phyloP scores from a whole-genome alignment of 2,329 filamentous ascomycete species.

The Fusarium sarcochroum region DNA sequence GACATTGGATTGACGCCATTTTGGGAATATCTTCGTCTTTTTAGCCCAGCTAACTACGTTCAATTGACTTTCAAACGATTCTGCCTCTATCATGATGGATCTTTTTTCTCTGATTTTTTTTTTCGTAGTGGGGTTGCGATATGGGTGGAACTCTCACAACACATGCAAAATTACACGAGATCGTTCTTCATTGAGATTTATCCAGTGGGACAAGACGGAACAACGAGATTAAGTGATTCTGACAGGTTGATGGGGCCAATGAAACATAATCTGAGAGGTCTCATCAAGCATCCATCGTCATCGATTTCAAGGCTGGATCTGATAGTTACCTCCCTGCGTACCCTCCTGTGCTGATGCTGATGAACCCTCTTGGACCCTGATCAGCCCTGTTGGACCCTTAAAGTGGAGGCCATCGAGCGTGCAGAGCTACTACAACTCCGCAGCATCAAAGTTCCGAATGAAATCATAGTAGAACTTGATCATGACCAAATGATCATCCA shows the following conservation, averaged over 20 bases:
- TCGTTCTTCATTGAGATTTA: neutral
- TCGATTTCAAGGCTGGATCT: no score
- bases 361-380: no score
- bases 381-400: no score
- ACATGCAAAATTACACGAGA: neutral
- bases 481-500: constrained; percentile 57
- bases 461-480: constrained; percentile 62
- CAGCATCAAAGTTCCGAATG: constrained; percentile 61
- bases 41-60: neutral
- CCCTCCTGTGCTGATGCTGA: no score
- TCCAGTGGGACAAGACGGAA: neutral
- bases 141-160: constrained; percentile 15
- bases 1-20: neutral
- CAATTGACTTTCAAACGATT: neutral
- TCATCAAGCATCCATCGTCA: no score
- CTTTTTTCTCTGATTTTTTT: constrained; percentile 15
- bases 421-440: constrained; percentile 43
- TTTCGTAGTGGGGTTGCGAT: constrained; percentile 7
- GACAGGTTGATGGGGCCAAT: no score
- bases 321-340: no score
- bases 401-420: no score
- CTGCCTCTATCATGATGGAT: neutral
- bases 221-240: no score
- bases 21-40: neutral
- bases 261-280: no score